A percentile compares a stretch with the other conserved stretches of the same genome.
phyloP scores from a whole-genome alignment of 345 rosid genomes.

The Salix viminalis region DNA sequence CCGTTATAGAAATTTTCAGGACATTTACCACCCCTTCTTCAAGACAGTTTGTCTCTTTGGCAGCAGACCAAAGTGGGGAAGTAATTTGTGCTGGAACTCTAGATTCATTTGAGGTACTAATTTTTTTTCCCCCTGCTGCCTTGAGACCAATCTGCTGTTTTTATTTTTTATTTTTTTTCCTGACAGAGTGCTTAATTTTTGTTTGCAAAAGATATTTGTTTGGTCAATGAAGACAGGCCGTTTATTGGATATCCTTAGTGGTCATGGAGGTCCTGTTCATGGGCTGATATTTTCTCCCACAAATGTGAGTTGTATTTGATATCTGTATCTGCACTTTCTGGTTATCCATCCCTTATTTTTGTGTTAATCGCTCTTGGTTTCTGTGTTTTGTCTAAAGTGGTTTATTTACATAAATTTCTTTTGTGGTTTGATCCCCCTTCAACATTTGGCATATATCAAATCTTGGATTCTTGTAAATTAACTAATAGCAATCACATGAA shows the following conservation, averaged over 20 bases:
- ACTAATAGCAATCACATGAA: not conserved
- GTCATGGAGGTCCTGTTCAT: conserved; percentile 98
- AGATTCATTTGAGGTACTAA: conserved; percentile 84
- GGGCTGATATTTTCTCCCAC: conserved; percentile 85
- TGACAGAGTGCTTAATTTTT: conserved; percentile 5
- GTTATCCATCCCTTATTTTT: not conserved
- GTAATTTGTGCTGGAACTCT: conserved; percentile 95
- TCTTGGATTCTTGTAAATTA: not conserved
- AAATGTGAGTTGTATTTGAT: conserved; percentile 49
- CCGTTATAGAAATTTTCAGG: conserved; percentile 88
- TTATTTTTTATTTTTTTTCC: not conserved
- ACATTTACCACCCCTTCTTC: conserved; percentile 90
- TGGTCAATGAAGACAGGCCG: conserved; percentile 99
- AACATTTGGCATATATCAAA: not conserved
- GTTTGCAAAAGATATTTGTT: conserved; percentile 63
- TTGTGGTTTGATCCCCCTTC: not conserved
- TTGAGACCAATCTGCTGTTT: not conserved
- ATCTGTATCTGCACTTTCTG: not conserved
- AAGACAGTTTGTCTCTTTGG: conserved; percentile 90
- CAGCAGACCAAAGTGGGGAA: conserved; percentile 92
- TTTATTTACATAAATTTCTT: not conserved
- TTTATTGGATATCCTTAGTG: conserved; percentile 82
- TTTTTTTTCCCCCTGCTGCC: not conserved
- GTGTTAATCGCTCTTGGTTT: not conserved
- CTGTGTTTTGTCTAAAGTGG: not conserved